Base-by-base conservation (phyloP, 257 asterid genomes). In the Fraxinus anomala region DNA sequence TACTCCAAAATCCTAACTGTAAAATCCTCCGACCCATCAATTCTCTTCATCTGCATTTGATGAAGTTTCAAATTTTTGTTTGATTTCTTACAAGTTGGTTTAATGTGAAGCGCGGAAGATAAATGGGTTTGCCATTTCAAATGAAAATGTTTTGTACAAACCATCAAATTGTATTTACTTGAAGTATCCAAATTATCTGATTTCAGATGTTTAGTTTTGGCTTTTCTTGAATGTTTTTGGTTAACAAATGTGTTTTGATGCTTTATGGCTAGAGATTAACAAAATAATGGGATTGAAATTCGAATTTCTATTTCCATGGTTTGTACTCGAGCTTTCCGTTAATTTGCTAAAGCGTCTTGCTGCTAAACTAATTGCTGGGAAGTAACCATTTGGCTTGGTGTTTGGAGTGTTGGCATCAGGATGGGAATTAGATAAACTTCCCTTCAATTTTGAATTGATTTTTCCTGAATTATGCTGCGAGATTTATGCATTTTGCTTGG, bases 1-100 rank as follows among this genome's bases (percentile, higher is more conserved):
- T 85, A 94, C 89, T 91, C 93, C 86, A 87, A 87, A 73, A 86
- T 92, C 80, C 88, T 85, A 24, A 78, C 85, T 6, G 97, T 91
- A 89, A 74, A 0, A 4, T 16, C 74, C 26, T 1, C 30, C 39
- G 2, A 19, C 49, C 61, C 28, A 19, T 44, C 17, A 63, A 26
- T 26, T 63, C 34, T 23, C 34, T 3, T 63, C 19, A 23, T 23
- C 36, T 10, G 69, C 34, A 63, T 63, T 63, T 24, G 12, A 3
- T 26, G 17, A 63, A 63, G 19, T 63, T 63, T 23, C 33, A 9
- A 13, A 2, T 61, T 61, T 61, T 9, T 61, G 14, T 4, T 61
- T 23, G 5, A 10, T 21, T 23, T 7, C 68, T 10, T 24, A 16
- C 2, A 1, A 23, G 68, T 61, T 23, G 68, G 33, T 54, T n/a